Conservation (phyloP, 768 basidiomycete genomes). For the Cantharellus anzutake region DNA sequence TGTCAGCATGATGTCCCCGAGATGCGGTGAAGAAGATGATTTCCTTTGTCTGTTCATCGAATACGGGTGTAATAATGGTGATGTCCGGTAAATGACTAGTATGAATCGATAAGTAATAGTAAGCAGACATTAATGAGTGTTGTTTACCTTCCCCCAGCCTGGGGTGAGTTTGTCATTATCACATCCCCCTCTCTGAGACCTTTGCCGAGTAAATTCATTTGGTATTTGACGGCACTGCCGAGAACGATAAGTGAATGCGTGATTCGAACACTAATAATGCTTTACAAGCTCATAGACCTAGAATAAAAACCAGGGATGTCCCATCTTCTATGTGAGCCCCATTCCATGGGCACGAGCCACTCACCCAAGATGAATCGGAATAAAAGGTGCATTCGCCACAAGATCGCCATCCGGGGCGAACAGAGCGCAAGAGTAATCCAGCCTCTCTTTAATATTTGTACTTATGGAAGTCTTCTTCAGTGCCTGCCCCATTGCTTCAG, state of each 20-base stretch:
- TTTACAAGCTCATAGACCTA: constrained; percentile 67
- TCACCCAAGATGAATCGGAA: constrained; percentile 10
- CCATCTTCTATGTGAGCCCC: background rate
- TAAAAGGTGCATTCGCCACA: constrained; percentile 71
- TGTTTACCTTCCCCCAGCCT: constrained; percentile 63
- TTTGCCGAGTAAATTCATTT: constrained; percentile 58
- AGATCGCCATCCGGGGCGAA: constrained; percentile 90
- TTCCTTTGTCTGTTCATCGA: constrained; percentile 35
- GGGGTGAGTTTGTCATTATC: constrained; percentile 79
- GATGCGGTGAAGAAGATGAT: constrained; percentile 91
- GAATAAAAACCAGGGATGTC: constrained; percentile 25
- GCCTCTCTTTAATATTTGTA: constrained; percentile 89
- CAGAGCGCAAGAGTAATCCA: constrained; percentile 88
- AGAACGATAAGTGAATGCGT: background rate
- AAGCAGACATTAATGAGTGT: background rate
- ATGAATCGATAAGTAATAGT: constrained; percentile 10
- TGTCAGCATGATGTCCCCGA: constrained; percentile 86
- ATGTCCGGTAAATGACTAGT: constrained; percentile 66
- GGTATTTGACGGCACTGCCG: constrained; percentile 62
- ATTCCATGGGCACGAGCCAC: background rate
- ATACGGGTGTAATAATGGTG: constrained; percentile 87
- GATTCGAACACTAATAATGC: constrained; percentile 7
- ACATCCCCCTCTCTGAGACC: constrained; percentile 78
- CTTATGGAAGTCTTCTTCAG: constrained; percentile 81
- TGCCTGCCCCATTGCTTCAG: constrained; percentile 87